Percentiles rank a stretch among this genome's conserved stretches.
Evolutionary conservation across 148 eudicot species (phyloP).

Genomic region (Amaranthus cruentus): DNA sequence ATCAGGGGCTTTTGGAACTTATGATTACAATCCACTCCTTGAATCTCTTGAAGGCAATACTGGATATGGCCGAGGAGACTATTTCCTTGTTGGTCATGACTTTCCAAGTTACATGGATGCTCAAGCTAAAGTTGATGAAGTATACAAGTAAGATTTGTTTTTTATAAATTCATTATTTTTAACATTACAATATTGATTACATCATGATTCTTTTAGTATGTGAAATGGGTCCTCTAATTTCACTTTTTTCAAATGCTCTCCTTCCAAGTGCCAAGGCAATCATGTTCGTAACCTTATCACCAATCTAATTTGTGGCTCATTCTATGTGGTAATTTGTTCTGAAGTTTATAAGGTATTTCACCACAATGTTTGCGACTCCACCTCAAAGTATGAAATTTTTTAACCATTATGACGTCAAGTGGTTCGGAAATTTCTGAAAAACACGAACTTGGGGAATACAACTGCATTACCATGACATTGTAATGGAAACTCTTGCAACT

Average conservation of each 20-base stretch:
- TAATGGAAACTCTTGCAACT: too few species aligned
- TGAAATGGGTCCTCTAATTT: neutral
- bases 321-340: too few species aligned
- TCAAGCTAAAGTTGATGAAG: slow-evolving; percentile 87
- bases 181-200: neutral
- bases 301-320: too few species aligned
- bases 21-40: slow-evolving; percentile 90
- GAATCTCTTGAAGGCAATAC: slow-evolving; percentile 92
- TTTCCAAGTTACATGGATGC: slow-evolving; percentile 91
- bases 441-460: too few species aligned
- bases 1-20: slow-evolving; percentile 94
- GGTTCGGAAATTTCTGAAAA: too few species aligned
- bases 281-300: neutral
- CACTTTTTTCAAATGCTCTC: neutral
- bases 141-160: slow-evolving; percentile 72
- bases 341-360: too few species aligned
- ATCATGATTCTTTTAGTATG: neutral
- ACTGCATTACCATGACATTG: too few species aligned
- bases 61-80: slow-evolving; percentile 93
- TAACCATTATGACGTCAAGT: too few species aligned
- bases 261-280: too few species aligned
- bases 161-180: neutral
- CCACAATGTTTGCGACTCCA: too few species aligned
- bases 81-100: slow-evolving; percentile 91
- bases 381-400: too few species aligned